Conservation (phyloP, 768 basidiomycete species). For the Tulasnella sp. region DNA sequence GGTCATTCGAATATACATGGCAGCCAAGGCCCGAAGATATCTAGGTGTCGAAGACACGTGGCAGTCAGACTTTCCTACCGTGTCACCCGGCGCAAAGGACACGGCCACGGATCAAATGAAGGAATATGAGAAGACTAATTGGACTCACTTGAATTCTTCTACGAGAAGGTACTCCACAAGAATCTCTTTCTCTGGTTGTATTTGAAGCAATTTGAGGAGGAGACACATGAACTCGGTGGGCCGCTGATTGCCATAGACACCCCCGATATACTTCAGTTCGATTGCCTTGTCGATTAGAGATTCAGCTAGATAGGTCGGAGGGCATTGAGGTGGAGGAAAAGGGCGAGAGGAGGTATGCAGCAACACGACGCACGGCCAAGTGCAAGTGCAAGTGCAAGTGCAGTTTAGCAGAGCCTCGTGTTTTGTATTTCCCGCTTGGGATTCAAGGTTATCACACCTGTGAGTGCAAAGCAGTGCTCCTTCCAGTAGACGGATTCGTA, state of each 20-base stretch:
- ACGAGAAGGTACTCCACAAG: slow-evolving; percentile 88
- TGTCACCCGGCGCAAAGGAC: not conserved
- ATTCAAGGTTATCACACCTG: slow-evolving; percentile 43
- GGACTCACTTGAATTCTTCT: slow-evolving; percentile 94
- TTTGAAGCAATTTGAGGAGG: slow-evolving; percentile 85
- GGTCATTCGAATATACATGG: slow-evolving; percentile 90
- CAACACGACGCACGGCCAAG: too few species aligned
- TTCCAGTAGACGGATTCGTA: slow-evolving; percentile 96
- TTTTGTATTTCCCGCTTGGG: not conserved
- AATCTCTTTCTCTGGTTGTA: slow-evolving; percentile 97
- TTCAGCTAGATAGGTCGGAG: slow-evolving; percentile 47
- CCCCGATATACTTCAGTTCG: slow-evolving; percentile 70
- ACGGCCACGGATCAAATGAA: not conserved
- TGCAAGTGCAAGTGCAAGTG: slow-evolving; percentile 11
- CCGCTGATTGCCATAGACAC: slow-evolving; percentile 89
- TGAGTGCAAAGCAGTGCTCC: slow-evolving; percentile 96
- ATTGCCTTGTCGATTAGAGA: slow-evolving; percentile 89
- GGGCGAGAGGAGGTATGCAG: not conserved
- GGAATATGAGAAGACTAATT: not conserved
- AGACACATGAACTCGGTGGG: slow-evolving; percentile 92
- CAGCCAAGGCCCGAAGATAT: slow-evolving; percentile 87
- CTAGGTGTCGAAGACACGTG: slow-evolving; percentile 31
- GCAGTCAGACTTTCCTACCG: too few species aligned
- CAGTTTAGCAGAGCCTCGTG: not conserved
- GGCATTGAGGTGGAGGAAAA: not conserved